phyloP scores from a whole-genome alignment of 306 rosid genomes.

The Acmispon strigosus region DNA sequence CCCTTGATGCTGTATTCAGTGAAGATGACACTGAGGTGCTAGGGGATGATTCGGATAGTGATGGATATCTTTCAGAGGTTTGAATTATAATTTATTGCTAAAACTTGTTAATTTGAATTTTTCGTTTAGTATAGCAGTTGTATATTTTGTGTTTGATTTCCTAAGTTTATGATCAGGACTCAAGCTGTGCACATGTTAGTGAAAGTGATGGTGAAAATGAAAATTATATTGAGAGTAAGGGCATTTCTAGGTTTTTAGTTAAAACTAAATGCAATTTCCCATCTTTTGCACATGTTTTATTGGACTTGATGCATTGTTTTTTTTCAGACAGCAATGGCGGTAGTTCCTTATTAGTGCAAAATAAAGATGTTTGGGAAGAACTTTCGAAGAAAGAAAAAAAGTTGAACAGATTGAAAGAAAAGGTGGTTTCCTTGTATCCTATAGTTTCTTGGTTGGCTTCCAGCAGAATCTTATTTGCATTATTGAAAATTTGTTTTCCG shows the following conservation, averaged over 20 bases:
- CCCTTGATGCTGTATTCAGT: constrained; percentile 53
- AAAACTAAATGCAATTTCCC: background rate
- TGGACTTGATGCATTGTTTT: constrained; percentile 17
- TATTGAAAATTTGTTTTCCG: background rate
- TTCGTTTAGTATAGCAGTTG: background rate
- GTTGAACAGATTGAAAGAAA: constrained; percentile 58
- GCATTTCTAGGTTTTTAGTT: constrained; percentile 15
- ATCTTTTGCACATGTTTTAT: background rate
- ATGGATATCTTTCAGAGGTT: constrained; percentile 91
- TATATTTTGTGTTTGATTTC: constrained; percentile 16
- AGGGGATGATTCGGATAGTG: constrained; percentile 71
- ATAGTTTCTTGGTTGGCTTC: background rate
- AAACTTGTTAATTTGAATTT: background rate
- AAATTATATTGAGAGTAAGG: constrained; percentile 40
- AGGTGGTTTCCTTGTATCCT: constrained; percentile 42
- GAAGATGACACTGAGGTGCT: constrained; percentile 49
- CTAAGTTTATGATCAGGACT: constrained; percentile 43
- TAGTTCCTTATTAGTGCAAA: constrained; percentile 43
- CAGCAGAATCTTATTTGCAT: background rate
- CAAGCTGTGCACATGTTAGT: constrained; percentile 17
- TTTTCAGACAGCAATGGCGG: constrained; percentile 39
- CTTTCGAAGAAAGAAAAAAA: constrained; percentile 48
- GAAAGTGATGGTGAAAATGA: constrained; percentile 39
- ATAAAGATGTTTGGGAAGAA: constrained; percentile 45
- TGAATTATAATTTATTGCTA: constrained; percentile 6